A percentile compares a stretch with the other conserved stretches of the same genome.
phyloP scores from a whole-genome alignment of 306 rosid species.

The Amphicarpaea edgeworthii region DNA sequence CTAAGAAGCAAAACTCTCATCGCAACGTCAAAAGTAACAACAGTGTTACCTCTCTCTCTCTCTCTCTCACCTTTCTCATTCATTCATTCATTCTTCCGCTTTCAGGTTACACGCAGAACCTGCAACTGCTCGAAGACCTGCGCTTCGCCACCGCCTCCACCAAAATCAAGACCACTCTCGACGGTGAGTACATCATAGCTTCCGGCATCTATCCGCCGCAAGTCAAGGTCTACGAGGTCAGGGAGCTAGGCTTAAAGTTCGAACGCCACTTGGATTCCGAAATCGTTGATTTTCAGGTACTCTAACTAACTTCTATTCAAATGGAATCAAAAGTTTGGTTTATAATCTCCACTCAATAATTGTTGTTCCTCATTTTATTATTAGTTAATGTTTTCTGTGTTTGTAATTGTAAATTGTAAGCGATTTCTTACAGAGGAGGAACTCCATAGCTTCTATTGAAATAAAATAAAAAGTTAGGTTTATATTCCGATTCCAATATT shows the following conservation, averaged over 20 bases:
- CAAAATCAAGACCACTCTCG: slow-evolving; percentile 85
- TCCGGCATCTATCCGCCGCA: slow-evolving; percentile 89
- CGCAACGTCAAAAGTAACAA: slow-evolving; percentile 67
- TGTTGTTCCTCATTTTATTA: not conserved
- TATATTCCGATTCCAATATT: not conserved
- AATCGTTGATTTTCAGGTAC: slow-evolving; percentile 90
- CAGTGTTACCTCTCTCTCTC: not conserved
- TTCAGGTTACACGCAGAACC: slow-evolving; percentile 71
- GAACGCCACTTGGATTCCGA: slow-evolving; percentile 94
- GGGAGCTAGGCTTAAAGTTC: slow-evolving; percentile 85
- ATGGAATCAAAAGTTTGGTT: not conserved
- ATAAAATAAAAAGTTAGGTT: not conserved
- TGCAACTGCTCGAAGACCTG: slow-evolving; percentile 81
- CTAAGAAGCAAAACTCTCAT: slow-evolving; percentile 67
- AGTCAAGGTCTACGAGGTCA: slow-evolving; percentile 84
- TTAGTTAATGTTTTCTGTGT: not conserved
- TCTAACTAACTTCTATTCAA: not conserved
- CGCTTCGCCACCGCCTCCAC: slow-evolving; percentile 84
- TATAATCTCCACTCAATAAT: not conserved
- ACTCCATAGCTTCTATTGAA: not conserved
- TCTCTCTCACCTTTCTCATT: not conserved
- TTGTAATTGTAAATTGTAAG: not conserved
- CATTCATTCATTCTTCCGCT: not conserved
- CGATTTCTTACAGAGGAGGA: not conserved
- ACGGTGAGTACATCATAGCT: slow-evolving; percentile 84